Base-by-base conservation (phyloP, 2,329 filamentous ascomycete genomes). In the Aspergillus intermedius region DNA sequence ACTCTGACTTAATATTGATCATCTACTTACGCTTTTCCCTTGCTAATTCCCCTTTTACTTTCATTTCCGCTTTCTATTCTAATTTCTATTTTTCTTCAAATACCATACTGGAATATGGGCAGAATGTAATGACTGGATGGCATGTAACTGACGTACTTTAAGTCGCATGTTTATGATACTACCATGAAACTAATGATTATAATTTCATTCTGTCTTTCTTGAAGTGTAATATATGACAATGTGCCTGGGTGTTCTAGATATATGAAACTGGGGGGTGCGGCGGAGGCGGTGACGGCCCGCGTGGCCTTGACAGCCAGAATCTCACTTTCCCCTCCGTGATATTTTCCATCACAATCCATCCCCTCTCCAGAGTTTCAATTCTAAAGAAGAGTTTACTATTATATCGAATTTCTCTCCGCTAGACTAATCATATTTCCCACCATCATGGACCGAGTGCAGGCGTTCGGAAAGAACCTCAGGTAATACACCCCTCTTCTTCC, bases 401-500 rank as follows among this genome's bases (percentile, higher is more conserved):
- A 30, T 30, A 30, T 30, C 25, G 25, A 22, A 13, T 41, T 5
- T 30, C 9, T 2, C n/a, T 10, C 5, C 8, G 15, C 45, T 19
- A 10, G 9, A 23, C 25, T 6, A 12, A 12, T 4, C 25, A 30
- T 12, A 21, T 45, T 48, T 37, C 46, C 7, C 25, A 32, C 7
- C 48, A 62, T 52, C 55, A 87, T 87, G 83, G 83, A 87, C 66
- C 84, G 85, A 69, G 75, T 87, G 57, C 77, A 80, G 64, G 80
- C 81, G 53, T 84, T 86, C 64, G 82, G 83, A 62, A 86, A 86
- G 77, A 86, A 80, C 71, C 77, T 87, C 64, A 79, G 78, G 82
- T 84, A 72, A 60, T 78, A 62, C 54, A 44, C 49, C 57, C 51
- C 50, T 42, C 23, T 47, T 42, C 23, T 47, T 23, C 25, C 47